phyloP scores from a whole-genome alignment of 176 grass and related monocot genomes.

The Aegilops tauschii region DNA sequence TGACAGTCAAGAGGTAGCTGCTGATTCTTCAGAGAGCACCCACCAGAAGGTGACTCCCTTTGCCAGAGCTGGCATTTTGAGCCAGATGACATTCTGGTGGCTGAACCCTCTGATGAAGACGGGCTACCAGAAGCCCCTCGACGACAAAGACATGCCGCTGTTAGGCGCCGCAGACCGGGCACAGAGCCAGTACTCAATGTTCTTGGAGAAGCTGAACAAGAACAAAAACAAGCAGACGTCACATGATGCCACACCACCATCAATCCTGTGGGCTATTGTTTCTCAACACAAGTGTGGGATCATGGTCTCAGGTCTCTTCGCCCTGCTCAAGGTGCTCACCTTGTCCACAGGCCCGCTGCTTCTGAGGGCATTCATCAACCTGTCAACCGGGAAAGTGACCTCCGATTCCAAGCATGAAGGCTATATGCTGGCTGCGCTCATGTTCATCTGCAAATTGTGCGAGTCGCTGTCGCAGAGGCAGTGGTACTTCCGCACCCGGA shows the following conservation, averaged over 20 bases:
- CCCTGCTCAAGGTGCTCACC: constrained; percentile 72
- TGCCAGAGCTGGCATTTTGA: constrained; percentile 58
- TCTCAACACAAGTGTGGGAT: constrained; percentile 64
- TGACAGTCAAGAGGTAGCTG: not conserved
- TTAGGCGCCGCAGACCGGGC: constrained; percentile 52
- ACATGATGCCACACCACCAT: constrained; percentile 21
- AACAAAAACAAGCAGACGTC: constrained; percentile 12
- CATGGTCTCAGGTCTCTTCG: constrained; percentile 61
- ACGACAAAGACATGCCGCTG: constrained; percentile 73
- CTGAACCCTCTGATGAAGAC: constrained; percentile 83
- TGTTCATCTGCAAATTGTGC: constrained; percentile 66
- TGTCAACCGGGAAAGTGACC: constrained; percentile 50
- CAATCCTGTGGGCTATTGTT: constrained; percentile 63
- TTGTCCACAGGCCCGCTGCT: constrained; percentile 73
- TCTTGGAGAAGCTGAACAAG: constrained; percentile 52
- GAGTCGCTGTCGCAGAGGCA: constrained; percentile 87
- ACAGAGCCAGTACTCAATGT: constrained; percentile 42
- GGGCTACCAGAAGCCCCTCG: constrained; percentile 72
- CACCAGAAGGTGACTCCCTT: constrained; percentile 37
- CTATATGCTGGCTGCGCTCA: constrained; percentile 38
- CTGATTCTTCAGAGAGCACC: not conserved
- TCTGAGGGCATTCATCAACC: constrained; percentile 71
- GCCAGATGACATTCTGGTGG: constrained; percentile 84
- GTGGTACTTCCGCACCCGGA: constrained; percentile 83
- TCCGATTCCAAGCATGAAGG: constrained; percentile 56